Base-by-base conservation (phyloP, 2,329 filamentous ascomycete species). In the Leptographium radiaticola region DNA sequence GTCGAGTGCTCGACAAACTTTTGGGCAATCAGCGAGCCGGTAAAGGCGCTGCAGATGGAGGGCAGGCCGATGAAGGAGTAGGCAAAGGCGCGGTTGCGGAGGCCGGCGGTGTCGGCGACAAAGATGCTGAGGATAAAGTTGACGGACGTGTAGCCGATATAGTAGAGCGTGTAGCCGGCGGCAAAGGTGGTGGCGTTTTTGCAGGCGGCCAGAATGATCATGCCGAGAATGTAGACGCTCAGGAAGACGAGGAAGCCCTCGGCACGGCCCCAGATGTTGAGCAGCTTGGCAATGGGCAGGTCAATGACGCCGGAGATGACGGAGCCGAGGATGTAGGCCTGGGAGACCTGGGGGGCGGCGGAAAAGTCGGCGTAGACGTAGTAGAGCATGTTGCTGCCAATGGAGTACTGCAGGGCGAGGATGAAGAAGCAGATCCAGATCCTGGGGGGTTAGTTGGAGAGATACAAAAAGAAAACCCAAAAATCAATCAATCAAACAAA, bases 201-300 rank as follows among this genome's bases (percentile, higher is more conserved):
- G 63, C 76, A 85, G 1, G 71, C 73, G 15, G 84, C 84, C 71
- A 85, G 84, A 67, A 87, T 76, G 55, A 83, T 71, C 49, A 84
- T 71, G 15, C 72, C 73, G 52, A 75, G 34, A 3, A 75, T 70
- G 60, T 73, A 74, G 50, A 78, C 66, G 13, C 72, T 48, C 1
- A 80, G 68, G 62, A 76, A 76, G 34, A 81, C 56, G 31, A 74
- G 66, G 58, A 83, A 77, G 13, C 80, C 83, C 62, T 84, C 75
- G 12, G 81, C 75, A 42, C 83, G 78, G 54, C 81, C 83, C 71
- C 79, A 86, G 34, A 83, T 72, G 65, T 87, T 79, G 48, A 85
- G 71, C 18, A 84, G 70, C 65, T 86, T 86, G 51, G 83, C 81
- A 58, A 83, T 73, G 1, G 81, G 78, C 6, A 85, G 74, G 62